A percentile compares a stretch with the other conserved stretches of the same genome.
phyloP scores from a whole-genome alignment of 306 rosid genomes.

The Prosopis cineraria region DNA sequence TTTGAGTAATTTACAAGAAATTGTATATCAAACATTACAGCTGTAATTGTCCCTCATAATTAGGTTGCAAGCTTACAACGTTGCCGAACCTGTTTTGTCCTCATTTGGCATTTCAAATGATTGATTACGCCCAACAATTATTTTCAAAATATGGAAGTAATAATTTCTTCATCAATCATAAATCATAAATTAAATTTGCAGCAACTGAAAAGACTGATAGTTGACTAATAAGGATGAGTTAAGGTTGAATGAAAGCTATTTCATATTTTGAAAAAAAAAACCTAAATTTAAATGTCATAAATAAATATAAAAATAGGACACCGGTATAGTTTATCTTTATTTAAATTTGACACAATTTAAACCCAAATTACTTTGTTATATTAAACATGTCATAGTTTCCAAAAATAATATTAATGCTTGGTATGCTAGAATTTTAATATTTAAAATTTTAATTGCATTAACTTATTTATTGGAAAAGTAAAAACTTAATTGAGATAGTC shows the following conservation, averaged over 20 bases:
- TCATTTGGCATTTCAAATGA: background rate
- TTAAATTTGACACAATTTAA: too few species aligned
- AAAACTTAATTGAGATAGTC: background rate
- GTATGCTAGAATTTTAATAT: background rate
- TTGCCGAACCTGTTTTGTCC: background rate
- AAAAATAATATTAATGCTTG: background rate
- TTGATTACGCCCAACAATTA: background rate
- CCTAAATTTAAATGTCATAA: background rate
- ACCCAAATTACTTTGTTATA: too few species aligned
- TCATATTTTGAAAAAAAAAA: background rate
- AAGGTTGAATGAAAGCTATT: background rate
- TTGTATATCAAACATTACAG: background rate
- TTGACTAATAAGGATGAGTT: background rate
- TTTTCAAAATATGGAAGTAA: background rate
- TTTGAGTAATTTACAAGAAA: slow-evolving; percentile 15
- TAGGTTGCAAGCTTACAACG: slow-evolving; percentile 1
- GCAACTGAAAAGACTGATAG: background rate
- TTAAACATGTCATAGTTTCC: too few species aligned
- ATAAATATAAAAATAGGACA: background rate
- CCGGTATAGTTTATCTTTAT: too few species aligned
- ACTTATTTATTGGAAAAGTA: background rate
- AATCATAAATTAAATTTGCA: background rate
- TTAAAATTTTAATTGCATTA: background rate
- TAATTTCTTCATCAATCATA: background rate
- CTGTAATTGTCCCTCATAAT: slow-evolving; percentile 1